Evolutionary conservation across 306 rosid species (phyloP), one percentile per base, ranked within the genome.

Genomic region (Begonia masoniana): DNA sequence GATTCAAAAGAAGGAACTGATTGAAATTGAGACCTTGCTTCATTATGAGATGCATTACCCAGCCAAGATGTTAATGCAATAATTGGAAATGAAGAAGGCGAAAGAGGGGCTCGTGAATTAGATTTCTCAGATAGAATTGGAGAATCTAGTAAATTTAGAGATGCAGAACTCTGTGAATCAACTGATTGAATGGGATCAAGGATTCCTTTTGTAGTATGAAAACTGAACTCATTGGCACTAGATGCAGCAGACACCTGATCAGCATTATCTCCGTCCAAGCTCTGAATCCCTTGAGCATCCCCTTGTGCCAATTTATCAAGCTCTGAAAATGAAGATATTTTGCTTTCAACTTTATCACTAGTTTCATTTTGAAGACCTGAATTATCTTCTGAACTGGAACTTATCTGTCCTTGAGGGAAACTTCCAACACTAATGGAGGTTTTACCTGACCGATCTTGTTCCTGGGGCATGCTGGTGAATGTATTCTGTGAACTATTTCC

Each of bases 401-500:
- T 87, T 36, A 76, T 79, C 78, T 77, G 94, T 19, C 70, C 99
- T 68, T 66, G 88, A 68, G 93, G 93, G 77, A 92, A 83, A 83
- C 99, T 92, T 65, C 95, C 96, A 60, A 78, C 83, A 73, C 82
- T 87, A 45, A 92, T 82, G 64, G 99, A 83, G 62, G 91, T 86
- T 79, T 83, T 83, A 53, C 48, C 73, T 55, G 97, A 83, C 70
- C 74, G 89, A 55, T 82, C 96, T 56, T 74, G 95, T 51, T 87
- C 89, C 62, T 64, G 81, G 52, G 99, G 95, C 73, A 92, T 57
- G 77, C 95, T 87, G 53, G 95, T 75, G 68, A 83, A 86, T 55
- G 96, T 86, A 69, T 86, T 83, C 13, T 86, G 95, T 47, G 95
- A 92, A 70, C 96, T 92, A 71, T 77, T 67, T 21, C 79, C 71